phyloP scores from a whole-genome alignment of 495 filamentous ascomycete genomes.

The Daldinia caldariorum region DNA sequence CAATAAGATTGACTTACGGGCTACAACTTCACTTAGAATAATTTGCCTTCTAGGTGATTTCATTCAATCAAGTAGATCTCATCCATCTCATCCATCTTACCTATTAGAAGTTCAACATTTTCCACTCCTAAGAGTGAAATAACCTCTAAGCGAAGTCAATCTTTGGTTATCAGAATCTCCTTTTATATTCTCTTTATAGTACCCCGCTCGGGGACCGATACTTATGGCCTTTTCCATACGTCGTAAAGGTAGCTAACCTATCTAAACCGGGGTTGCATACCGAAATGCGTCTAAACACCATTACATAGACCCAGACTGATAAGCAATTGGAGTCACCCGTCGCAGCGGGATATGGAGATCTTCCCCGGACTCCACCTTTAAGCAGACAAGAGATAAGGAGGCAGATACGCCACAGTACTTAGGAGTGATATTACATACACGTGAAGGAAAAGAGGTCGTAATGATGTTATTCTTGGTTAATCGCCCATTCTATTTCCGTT shows the following conservation, averaged over 20 bases:
- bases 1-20: not conserved
- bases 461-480: not conserved
- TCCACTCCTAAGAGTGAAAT: not conserved
- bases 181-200: too few species aligned
- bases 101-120: not conserved
- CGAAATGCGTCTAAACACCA: not conserved
- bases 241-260: not conserved
- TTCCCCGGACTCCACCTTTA: slow-evolving; percentile 28
- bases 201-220: too few species aligned
- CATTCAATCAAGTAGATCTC: not conserved
- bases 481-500: not conserved
- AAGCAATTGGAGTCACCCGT: slow-evolving; percentile 16
- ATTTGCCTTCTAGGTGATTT: not conserved
- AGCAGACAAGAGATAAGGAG: slow-evolving; percentile 14
- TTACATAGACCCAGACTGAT: slow-evolving; percentile 10
- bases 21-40: not conserved
- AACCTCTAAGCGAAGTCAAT: too few species aligned
- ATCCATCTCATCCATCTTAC: not conserved
- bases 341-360: slow-evolving; percentile 11
- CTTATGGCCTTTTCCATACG: not conserved
- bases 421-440: not conserved
- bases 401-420: not conserved
- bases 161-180: too few species aligned
- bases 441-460: not conserved
- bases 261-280: slow-evolving; percentile 5